Conservation (phyloP, 2,329 filamentous ascomycete genomes). For the Penicillium palitans region DNA sequence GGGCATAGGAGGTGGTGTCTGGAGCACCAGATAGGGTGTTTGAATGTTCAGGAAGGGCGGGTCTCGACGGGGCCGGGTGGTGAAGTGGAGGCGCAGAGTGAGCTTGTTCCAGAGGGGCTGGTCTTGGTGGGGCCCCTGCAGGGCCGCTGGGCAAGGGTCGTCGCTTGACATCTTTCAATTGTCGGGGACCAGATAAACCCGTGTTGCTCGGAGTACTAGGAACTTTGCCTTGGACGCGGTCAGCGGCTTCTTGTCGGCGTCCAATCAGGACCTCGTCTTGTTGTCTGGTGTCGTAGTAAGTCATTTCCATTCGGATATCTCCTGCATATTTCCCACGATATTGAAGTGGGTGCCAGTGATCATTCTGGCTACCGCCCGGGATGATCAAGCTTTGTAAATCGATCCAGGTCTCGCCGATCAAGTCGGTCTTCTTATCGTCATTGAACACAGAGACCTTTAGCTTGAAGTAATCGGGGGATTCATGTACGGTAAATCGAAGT, state of each 20-base stretch:
- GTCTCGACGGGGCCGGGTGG: constrained; percentile 25
- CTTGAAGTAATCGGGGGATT: constrained; percentile 93
- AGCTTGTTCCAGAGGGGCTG: constrained; percentile 29
- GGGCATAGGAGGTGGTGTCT: constrained; percentile 75
- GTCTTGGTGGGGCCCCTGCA: constrained; percentile 46
- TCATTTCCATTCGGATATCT: constrained; percentile 91
- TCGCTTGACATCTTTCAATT: constrained; percentile 70
- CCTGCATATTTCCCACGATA: constrained; percentile 95
- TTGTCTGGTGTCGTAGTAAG: constrained; percentile 87
- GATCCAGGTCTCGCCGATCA: constrained; percentile 94
- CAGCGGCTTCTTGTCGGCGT: constrained; percentile 52
- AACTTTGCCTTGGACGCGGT: constrained; percentile 37
- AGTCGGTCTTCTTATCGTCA: constrained; percentile 94
- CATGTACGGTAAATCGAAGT: constrained; percentile 91
- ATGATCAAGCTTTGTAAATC: constrained; percentile 78
- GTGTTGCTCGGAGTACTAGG: constrained; percentile 24
- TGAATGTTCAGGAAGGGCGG: constrained; percentile 27
- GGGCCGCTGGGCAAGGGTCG: constrained; percentile 82
- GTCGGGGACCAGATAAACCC: constrained; percentile 48
- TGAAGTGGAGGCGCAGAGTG: constrained; percentile 24
- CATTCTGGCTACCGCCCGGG: constrained; percentile 85
- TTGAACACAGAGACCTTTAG: constrained; percentile 96
- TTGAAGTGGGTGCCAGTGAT: constrained; percentile 84
- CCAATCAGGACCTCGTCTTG: constrained; percentile 69
- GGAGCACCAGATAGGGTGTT: constrained; percentile 49